phyloP scores from a whole-genome alignment of 1,284 basidiomycete species.

The Pseudozyma flocculosa region DNA sequence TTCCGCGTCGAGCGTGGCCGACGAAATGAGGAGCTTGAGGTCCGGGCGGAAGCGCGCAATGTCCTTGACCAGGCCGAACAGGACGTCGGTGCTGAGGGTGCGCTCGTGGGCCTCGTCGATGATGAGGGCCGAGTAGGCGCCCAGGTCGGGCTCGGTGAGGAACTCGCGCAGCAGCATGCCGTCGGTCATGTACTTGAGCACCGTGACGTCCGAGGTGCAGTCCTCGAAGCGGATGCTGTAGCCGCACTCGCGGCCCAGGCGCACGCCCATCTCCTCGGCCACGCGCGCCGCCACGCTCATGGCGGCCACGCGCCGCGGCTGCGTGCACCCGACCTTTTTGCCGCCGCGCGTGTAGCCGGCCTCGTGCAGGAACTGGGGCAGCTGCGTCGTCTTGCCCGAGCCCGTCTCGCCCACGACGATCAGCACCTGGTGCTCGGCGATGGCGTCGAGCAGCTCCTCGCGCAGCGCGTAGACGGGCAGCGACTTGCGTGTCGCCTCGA shows the following conservation, averaged over 20 bases:
- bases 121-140: conserved; percentile 92
- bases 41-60: conserved; percentile 80
- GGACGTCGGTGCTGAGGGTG: conserved; percentile 94
- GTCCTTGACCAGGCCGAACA: conserved; percentile 83
- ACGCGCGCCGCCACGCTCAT: conserved; percentile 99
- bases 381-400: conserved; percentile 98
- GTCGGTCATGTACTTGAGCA: conserved; percentile 84
- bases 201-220: conserved; percentile 68
- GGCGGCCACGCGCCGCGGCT: conserved; percentile 93
- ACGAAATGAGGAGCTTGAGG: conserved; percentile 98
- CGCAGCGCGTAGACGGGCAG: conserved; percentile 54
- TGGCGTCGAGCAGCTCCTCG: conserved; percentile 68
- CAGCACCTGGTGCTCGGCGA: conserved; percentile 83
- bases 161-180: conserved; percentile 94
- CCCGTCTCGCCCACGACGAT: conserved; percentile 98
- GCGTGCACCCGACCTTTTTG: conserved; percentile 92
- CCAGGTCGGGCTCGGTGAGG: conserved; percentile 89
- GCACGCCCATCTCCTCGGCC: conserved; percentile 96
- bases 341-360: conserved; percentile 67
- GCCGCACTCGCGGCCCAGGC: conserved; percentile 89
- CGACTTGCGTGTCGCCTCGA: conserved; percentile 51
- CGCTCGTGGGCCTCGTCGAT: conserved; percentile 99
- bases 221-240: conserved; percentile 99
- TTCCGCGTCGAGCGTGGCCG: conserved; percentile 90
- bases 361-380: conserved; percentile 93